Evolutionary conservation across 129 eudicot genomes (phyloP).

Genomic region (Pittosporum tobira): DNA sequence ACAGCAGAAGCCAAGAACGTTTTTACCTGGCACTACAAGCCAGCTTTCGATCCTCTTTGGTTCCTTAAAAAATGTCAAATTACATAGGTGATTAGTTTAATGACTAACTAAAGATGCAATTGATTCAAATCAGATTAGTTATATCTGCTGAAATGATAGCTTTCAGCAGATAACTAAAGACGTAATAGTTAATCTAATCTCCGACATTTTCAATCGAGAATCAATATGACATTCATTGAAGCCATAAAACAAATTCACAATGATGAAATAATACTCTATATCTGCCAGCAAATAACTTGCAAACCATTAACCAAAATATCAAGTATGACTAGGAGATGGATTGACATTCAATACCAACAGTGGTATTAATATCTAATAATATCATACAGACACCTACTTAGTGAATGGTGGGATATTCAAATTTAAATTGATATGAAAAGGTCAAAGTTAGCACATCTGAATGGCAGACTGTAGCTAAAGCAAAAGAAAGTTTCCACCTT

Average conservation of each 20-base stretch:
- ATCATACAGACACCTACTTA: no score
- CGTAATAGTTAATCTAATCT: no score
- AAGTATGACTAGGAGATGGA: neutral
- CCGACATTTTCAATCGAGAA: no score
- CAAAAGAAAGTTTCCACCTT: neutral
- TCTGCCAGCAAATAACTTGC: neutral
- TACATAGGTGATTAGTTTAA: neutral
- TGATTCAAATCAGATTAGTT: neutral
- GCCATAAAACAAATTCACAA: neutral
- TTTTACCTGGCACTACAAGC: constrained; percentile 3
- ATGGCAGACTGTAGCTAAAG: neutral
- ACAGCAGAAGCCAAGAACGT: no score
- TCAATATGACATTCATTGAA: no score
- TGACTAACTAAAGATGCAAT: neutral
- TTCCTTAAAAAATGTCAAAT: constrained; percentile 7
- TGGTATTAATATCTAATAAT: no score
- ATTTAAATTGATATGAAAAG: no score
- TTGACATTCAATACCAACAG: neutral
- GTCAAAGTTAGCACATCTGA: no score
- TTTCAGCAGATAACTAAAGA: no score
- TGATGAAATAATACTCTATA: constrained; percentile 1
- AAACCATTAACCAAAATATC: neutral
- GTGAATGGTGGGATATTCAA: no score
- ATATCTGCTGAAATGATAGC: neutral
- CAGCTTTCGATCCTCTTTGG: neutral